Percentiles rank a stretch among this genome's conserved stretches.
Conservation (phyloP, 2,329 filamentous ascomycete genomes). For the Cladosporium oxysporum region DNA sequence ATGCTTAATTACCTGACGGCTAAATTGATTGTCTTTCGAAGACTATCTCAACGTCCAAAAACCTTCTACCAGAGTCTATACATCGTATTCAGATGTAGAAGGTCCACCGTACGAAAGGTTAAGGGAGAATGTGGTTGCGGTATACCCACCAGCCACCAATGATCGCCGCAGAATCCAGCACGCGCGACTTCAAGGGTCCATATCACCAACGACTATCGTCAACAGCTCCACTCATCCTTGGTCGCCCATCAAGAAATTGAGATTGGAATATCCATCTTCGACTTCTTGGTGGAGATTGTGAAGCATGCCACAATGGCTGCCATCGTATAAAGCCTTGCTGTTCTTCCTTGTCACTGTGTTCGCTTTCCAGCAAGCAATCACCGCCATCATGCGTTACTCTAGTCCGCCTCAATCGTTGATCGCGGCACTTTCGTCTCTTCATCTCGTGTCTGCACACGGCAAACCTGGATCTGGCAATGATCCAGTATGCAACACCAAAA, state of each 20-base stretch:
- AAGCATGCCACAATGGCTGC: conserved; percentile 17
- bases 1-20: background rate
- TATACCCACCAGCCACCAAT: background rate
- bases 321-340: conserved; percentile 29
- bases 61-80: background rate
- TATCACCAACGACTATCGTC: background rate
- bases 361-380: conserved; percentile 31
- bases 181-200: background rate
- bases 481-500: conserved; percentile 16
- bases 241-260: background rate
- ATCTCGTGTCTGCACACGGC: background rate
- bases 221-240: conserved; percentile 5
- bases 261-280: background rate
- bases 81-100: background rate
- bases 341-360: conserved; percentile 30
- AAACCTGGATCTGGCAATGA: conserved; percentile 13
- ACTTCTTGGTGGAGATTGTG: background rate
- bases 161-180: background rate
- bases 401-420: conserved; percentile 27
- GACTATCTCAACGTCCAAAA: background rate
- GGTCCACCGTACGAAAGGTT: background rate
- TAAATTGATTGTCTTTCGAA: background rate
- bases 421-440: conserved; percentile 20
- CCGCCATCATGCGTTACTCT: conserved; percentile 35
- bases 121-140: background rate